Base-by-base conservation (phyloP, 257 asterid species). In the Nicotiana tomentosiformis region DNA sequence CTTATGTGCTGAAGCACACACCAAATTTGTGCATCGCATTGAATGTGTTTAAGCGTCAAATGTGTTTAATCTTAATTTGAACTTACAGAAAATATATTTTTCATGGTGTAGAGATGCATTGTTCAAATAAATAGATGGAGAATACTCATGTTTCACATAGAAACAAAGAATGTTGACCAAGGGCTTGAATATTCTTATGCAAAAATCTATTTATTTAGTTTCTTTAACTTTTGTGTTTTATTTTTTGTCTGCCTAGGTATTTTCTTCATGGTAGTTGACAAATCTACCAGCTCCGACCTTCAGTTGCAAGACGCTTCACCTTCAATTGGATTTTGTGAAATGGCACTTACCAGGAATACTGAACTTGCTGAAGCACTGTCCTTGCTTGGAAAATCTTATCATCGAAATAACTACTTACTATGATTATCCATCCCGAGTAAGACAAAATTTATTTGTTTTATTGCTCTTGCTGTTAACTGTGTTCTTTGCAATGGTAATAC, bases 321-420 rank as follows among this genome's bases (percentile, higher is more conserved):
- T 82, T 17, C 18, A 56, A 20, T n/a, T 69, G 18, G 23, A 26
- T 33, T 64, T 85, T 18, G 55, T 64, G 66, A 85, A 77, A 85
- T 85, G 87, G 87, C 87, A 85, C 46, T 77, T 77, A 29, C 85
- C 85, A 57, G 87, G 87, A 68, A 26, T 74, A 74, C 80, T 49
- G 62, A 74, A 74, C 62, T 74, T 74, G 62, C 80, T 49, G 80
- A 49, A 49, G 62, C 62, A 49, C 61, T 85, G 74, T 82, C 85
- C 74, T 60, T 67, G 81, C 87, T 85, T 82, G 80, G 78, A 85
- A 66, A 77, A 82, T 49, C n/a, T 77, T 62, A 29, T 68, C 35
- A 18, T 85, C 81, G 26, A 77, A 65, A 1, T 81, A 55, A 69
- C 74, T 57, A 33, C 30, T 82, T 43, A 85, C 77, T 11, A 56